These are phyloP conservation scores for Fraxinus xanthoxyloides DNA, from an alignment of 305 asterid species.

Conservation along the genomic window DNA sequence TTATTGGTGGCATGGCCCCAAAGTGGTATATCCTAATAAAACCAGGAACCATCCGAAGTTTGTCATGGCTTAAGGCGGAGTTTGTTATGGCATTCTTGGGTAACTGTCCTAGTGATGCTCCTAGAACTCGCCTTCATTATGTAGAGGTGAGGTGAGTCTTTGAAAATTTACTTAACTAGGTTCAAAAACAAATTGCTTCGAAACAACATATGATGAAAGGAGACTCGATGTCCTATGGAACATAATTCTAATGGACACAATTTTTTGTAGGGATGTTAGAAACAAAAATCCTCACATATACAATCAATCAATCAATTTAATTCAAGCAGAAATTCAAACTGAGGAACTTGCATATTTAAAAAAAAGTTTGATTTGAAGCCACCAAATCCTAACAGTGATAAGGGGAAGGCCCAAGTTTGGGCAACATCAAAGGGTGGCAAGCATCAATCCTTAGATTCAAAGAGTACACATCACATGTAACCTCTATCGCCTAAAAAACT, in stretches of 20 bases:
- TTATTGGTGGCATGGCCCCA: background rate
- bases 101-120: background rate
- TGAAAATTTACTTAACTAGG: background rate
- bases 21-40: background rate
- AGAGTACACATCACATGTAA: background rate
- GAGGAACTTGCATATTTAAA: background rate
- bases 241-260: background rate
- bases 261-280: background rate
- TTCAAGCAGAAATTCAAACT: background rate
- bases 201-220: background rate
- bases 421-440: background rate
- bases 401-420: background rate
- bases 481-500: background rate
- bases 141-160: background rate
- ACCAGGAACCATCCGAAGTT: background rate
- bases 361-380: background rate
- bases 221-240: background rate
- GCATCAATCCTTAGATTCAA: background rate
- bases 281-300: background rate
- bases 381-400: background rate
- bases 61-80: background rate
- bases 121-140: background rate
- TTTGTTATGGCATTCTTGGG: background rate
- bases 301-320: background rate
- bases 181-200: background rate